Percentiles rank a stretch among this genome's conserved stretches.
Conservation (phyloP, 768 basidiomycete genomes). For the Tulasnella sp. region DNA sequence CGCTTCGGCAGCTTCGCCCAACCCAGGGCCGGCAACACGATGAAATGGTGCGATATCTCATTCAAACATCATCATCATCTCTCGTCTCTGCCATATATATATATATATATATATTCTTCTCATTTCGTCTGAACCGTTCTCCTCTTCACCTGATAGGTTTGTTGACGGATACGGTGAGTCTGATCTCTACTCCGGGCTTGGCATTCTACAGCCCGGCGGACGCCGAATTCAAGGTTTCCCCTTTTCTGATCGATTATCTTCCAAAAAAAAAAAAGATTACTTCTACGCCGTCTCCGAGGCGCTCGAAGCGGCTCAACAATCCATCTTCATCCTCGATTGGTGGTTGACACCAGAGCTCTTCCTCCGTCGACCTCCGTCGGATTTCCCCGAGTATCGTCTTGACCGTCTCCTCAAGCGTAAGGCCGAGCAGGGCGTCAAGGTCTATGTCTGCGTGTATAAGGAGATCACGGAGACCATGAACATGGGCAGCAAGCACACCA, state of each 20-base stretch:
- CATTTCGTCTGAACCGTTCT: no score
- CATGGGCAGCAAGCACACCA: conserved; percentile 80
- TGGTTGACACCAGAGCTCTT: conserved; percentile 94
- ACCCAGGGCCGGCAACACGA: conserved; percentile 53
- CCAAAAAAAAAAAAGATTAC: conserved; percentile 62
- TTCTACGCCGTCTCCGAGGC: conserved; percentile 91
- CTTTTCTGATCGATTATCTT: no score
- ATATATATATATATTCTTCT: no score
- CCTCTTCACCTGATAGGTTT: conserved; percentile 39
- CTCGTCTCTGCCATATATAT: no score
- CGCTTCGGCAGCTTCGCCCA: conserved; percentile 78
- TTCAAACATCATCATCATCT: not conserved
- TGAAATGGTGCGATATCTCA: conserved; percentile 54
- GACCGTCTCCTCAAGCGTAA: conserved; percentile 78
- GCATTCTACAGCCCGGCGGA: no score
- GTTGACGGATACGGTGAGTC: conserved; percentile 75
- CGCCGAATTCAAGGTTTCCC: no score
- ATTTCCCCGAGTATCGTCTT: conserved; percentile 78
- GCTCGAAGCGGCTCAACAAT: conserved; percentile 66
- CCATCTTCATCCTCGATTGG: conserved; percentile 74
- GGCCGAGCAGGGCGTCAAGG: conserved; percentile 82
- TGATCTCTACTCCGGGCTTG: conserved; percentile 23
- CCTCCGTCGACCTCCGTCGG: conserved; percentile 81
- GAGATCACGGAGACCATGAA: conserved; percentile 91
- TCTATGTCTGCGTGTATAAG: conserved; percentile 91